Evolutionary conservation across 768 basidiomycete genomes (phyloP), one percentile per base, ranked within the genome.

Genomic region (Agrocybe chaxingu): DNA sequence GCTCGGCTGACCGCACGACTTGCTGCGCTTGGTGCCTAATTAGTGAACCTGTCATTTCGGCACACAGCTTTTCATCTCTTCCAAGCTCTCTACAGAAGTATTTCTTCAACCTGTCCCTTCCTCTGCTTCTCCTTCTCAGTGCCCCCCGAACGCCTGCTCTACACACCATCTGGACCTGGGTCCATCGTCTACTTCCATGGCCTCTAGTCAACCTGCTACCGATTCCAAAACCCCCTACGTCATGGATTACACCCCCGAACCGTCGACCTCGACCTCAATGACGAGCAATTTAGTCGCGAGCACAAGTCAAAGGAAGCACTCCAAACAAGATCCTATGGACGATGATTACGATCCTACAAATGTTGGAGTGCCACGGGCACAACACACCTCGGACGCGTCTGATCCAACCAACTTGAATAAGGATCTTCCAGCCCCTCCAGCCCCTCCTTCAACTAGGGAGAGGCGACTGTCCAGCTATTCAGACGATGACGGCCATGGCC

Each of bases 401-500:
- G 53, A 40, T 7, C 32, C 48, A 31, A 36, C 35, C 8, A 35
- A 50, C 43, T 31, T 39, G 10, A 47, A 34, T 43, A 36, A 47
- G 8, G 30, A 35, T 29, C 40, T 43, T 46, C 46, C 49, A 47
- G 33, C 39, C 24, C 3, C 24, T 24, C 24, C 24, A 3, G 3
- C 24, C 24, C 3, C 5, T 24, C 24, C 24, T 24, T 24, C 24
- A 24, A 24, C 24, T 24, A 24, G 5, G 24, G 24, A 24, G 24
- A 24, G 5, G 5, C 24, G 42, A 16, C 19, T 51, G 31, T 40
- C 35, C 29, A 40, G 39, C 24, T 54, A 58, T 43, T 41, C 52
- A 10, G 56, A 59, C 38, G 55, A 57, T 30, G 55, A 60, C 29
- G 29, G 40, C 35, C 49, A 52, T 47, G 33, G 47, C 38, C 49